Evolutionary conservation across 768 basidiomycete species (phyloP), one percentile per base, ranked within the genome.

Genomic region (Kwoniella botswanensis): DNA sequence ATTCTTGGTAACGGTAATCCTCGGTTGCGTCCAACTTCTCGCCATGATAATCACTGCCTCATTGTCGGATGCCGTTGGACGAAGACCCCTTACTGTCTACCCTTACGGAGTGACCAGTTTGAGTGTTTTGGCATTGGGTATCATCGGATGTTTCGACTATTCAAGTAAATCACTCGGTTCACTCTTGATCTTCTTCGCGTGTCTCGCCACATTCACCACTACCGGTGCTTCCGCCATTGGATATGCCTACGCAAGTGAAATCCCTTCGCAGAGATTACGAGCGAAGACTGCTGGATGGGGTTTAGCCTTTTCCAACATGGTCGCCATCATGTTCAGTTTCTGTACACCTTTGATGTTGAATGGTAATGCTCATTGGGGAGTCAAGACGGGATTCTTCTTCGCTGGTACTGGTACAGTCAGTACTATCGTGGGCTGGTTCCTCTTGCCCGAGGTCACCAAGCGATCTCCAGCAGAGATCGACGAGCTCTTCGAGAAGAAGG

Each of bases 61-160:
- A 24, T 24, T 62, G 10, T 35, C 60, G n/a, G 68, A 70, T 52
- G 18, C 29, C 2, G 12, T 17, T 15, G 63, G 57, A 43, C 61
- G 66, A 52, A 29, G 71, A 58, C 56, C 71, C 11, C 53, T 74
- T 3, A 68, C 69, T 18, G 65, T 74, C 9, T 70, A 72, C 29
- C 72, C 71, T 3, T 72, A 70, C 63, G 65, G 50, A 10, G 56
- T 72, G 7, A 71, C 70, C 24, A 54, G 52, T 24, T 50, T 65
- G 10, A 52, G 71, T 17, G 65, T 69, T 18, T 60, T 75, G 18
- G 71, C 63, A 22, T 56, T 72, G 24, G 70, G 71, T 24, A 65
- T 71, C 17, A 66, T 77, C 21, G 76, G 76, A n/a, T 75, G 65
- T 58, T 75, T 77, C 53, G 68, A 75, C 59, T 77, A 75, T 52